Percentiles rank a stretch among this genome's conserved stretches.
phyloP scores from a whole-genome alignment of 1,139 yeast genomes.

The Sugiyamaella pinicola region DNA sequence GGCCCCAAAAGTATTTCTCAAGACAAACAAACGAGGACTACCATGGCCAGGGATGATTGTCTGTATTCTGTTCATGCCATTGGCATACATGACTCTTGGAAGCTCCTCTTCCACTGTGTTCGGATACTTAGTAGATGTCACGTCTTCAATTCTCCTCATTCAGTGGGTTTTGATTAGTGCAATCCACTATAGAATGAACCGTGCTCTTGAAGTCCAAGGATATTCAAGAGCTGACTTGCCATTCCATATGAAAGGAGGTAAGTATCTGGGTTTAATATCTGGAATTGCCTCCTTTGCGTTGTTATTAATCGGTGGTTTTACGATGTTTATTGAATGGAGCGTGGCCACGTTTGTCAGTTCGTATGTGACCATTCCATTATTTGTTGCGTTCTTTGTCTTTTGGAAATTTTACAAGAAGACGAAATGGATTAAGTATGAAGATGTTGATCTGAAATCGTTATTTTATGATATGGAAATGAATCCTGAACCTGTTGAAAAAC shows the following conservation, averaged over 20 bases:
- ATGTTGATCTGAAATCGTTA: slow-evolving; percentile 18
- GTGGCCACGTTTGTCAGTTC: slow-evolving; percentile 60
- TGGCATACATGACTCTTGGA: slow-evolving; percentile 70
- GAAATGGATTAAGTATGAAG: slow-evolving; percentile 13
- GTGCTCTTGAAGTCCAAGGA: slow-evolving; percentile 68
- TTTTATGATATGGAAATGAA: slow-evolving; percentile 13
- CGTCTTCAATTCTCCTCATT: slow-evolving; percentile 81
- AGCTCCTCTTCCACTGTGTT: slow-evolving; percentile 67
- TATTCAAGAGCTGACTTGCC: slow-evolving; percentile 67
- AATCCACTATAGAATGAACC: slow-evolving; percentile 77
- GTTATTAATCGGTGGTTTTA: slow-evolving; percentile 19
- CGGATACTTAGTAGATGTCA: slow-evolving; percentile 77
- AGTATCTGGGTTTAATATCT: slow-evolving; percentile 17
- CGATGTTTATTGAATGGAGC: slow-evolving; percentile 18
- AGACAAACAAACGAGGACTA: slow-evolving; percentile 73
- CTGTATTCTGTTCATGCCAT: slow-evolving; percentile 61
- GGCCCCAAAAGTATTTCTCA: slow-evolving; percentile 73
- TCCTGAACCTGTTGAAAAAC: slow-evolving; percentile 18
- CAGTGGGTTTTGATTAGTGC: slow-evolving; percentile 81
- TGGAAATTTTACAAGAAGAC: slow-evolving; percentile 22
- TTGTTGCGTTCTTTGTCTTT: slow-evolving; percentile 50
- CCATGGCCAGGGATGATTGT: slow-evolving; percentile 67
- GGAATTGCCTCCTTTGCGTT: slow-evolving; percentile 16
- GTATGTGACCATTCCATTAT: slow-evolving; percentile 61
- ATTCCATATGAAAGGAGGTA: slow-evolving; percentile 68